phyloP scores from a whole-genome alignment of 495 filamentous ascomycete species.

The Lasiosphaeria hispida region DNA sequence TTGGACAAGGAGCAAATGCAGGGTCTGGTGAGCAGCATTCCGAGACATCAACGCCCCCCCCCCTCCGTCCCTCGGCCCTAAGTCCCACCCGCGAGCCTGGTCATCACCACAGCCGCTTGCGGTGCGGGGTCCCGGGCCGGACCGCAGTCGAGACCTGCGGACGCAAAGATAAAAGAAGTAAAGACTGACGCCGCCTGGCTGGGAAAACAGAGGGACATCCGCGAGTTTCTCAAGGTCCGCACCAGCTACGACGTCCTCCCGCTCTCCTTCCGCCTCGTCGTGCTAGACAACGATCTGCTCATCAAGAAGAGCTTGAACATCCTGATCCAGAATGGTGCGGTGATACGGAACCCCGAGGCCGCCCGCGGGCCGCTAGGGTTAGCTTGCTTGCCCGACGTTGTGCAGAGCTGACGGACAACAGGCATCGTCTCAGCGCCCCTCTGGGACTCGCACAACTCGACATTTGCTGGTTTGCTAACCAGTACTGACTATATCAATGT shows the following conservation, averaged over 20 bases:
- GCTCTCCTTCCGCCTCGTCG: slow-evolving; percentile 93
- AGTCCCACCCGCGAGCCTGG: slow-evolving; percentile 3
- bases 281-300: slow-evolving; percentile 90
- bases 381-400: slow-evolving; percentile 4
- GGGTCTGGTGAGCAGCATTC: slow-evolving; percentile 70
- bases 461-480: slow-evolving; percentile 90
- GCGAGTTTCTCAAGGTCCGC: slow-evolving; percentile 94
- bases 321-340: slow-evolving; percentile 90
- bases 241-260: slow-evolving; percentile 98
- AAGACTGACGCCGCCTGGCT: slow-evolving; percentile 16
- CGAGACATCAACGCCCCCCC: slow-evolving; percentile 27
- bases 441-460: slow-evolving; percentile 93
- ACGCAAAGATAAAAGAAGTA: not conserved
- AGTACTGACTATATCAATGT: slow-evolving; percentile 98
- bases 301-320: slow-evolving; percentile 98
- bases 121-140: slow-evolving; percentile 30
- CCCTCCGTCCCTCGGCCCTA: slow-evolving; percentile 7
- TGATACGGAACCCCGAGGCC: slow-evolving; percentile 11
- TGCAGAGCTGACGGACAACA: slow-evolving; percentile 30
- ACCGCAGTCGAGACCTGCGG: not conserved
- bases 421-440: slow-evolving; percentile 97
- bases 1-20: slow-evolving; percentile 90
- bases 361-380: not conserved
- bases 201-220: slow-evolving; percentile 68
- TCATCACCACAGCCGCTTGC: slow-evolving; percentile 10